Conservation (phyloP, 1,284 basidiomycete species). For the Phaffia rhodozyma region DNA sequence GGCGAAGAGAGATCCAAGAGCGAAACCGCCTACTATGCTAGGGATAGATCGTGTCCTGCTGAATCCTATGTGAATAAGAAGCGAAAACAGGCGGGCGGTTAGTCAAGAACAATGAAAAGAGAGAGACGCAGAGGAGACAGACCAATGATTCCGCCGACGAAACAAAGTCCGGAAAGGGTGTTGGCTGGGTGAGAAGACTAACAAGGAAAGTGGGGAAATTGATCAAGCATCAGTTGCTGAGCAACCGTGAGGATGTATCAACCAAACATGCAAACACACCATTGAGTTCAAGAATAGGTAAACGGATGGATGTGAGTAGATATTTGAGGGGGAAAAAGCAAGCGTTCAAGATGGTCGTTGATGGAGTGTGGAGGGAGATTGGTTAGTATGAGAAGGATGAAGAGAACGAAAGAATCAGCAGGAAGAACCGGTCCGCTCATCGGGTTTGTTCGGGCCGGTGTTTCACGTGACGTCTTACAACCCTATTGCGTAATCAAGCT, state of each 20-base stretch:
- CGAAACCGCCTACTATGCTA: conserved; percentile 21
- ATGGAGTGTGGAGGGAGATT: no score
- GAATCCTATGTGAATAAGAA: conserved; percentile 17
- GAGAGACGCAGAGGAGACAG: background rate
- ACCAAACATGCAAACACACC: no score
- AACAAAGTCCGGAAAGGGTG: conserved; percentile 20
- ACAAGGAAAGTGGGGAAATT: background rate
- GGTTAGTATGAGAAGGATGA: no score
- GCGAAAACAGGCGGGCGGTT: background rate
- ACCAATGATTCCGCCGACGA: conserved; percentile 20
- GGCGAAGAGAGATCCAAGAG: conserved; percentile 21
- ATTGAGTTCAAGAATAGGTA: no score
- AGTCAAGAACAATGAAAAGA: background rate
- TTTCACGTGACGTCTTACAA: no score
- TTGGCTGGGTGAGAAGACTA: conserved; percentile 14
- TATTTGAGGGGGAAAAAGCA: background rate
- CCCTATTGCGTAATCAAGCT: no score
- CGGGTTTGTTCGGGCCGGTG: no score
- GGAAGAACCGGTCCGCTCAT: no score
- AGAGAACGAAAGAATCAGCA: no score
- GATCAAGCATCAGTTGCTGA: background rate
- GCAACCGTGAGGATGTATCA: background rate
- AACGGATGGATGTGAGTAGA: background rate
- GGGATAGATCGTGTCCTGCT: conserved; percentile 20
- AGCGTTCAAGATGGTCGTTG: no score